Percentiles rank a stretch among this genome's conserved stretches.
Evolutionary conservation across 306 rosid species (phyloP).

Genomic region (Vicia faba): DNA sequence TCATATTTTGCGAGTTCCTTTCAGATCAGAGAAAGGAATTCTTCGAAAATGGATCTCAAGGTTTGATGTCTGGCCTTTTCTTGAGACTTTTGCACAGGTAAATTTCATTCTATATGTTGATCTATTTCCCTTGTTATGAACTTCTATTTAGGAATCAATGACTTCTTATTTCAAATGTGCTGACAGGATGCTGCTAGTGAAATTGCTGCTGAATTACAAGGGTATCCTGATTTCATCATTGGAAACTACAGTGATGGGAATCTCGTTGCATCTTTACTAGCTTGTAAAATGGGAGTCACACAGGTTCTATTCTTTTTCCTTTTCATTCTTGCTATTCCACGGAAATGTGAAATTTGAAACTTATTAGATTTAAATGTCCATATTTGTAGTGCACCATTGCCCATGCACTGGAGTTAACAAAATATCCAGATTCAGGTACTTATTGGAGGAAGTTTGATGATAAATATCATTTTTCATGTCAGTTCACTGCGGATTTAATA

Average conservation of each 20-base stretch:
- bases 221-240: slow-evolving; percentile 79
- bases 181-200: slow-evolving; percentile 81
- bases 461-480: slow-evolving; percentile 82
- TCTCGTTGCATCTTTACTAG: slow-evolving; percentile 86
- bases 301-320: slow-evolving; percentile 56
- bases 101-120: slow-evolving; percentile 8
- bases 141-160: slow-evolving; percentile 13
- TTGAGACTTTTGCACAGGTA: slow-evolving; percentile 90
- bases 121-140: slow-evolving; percentile 23
- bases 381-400: slow-evolving; percentile 75
- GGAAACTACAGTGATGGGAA: slow-evolving; percentile 98
- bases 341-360: slow-evolving; percentile 30
- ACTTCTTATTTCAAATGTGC: background rate
- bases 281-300: slow-evolving; percentile 87
- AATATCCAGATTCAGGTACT: slow-evolving; percentile 80
- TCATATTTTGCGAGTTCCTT: slow-evolving; percentile 90
- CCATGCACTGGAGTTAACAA: slow-evolving; percentile 83
- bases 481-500: slow-evolving; percentile 77
- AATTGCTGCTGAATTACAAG: slow-evolving; percentile 79
- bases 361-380: slow-evolving; percentile 24
- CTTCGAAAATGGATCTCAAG: slow-evolving; percentile 95
- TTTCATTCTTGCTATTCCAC: slow-evolving; percentile 17
- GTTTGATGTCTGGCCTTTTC: slow-evolving; percentile 96
- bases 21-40: slow-evolving; percentile 72
- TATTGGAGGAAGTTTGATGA: slow-evolving; percentile 87